Base-by-base conservation (phyloP, 2,329 filamentous ascomycete species). In the Zymoseptoria tritici region DNA sequence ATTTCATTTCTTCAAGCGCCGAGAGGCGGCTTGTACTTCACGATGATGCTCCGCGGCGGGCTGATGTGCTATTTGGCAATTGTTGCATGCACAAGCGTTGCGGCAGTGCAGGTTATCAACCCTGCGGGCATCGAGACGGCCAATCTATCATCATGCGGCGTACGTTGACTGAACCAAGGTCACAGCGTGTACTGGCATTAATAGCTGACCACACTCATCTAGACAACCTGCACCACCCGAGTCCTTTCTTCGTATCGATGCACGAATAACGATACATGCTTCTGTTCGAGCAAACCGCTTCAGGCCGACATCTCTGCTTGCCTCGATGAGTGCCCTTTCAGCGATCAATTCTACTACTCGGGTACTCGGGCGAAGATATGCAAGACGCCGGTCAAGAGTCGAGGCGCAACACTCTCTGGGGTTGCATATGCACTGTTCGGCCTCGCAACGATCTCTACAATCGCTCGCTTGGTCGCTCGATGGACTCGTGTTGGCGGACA, bases 131-230 rank as follows among this genome's bases (percentile, higher is more conserved):
- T 36, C 22, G 36, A 46, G 13, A 49, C 57, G 55, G 60, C 55
- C 49, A 50, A 54, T 11, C 31, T 63, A 54, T 60, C 61, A 31
- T 9, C 57, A 21, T 63, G 61, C 46, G 61, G 58, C 54, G 61
- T 63, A 61, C 19, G 61, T 58, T n/a, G 36, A 7, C 16, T 13
- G 11, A n/a, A 13, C 36, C 4, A 2, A 7, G 5, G 36, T 16
- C 29, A 9, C 9, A 16, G 16, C 8, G 8, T 26, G 5, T 2
- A 54, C 36, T 24, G 16, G 26, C 26, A 29, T 4, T 2, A 22
- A 51, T n/a, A 52, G 21, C n/a, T 22, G 9, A n/a, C 20, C 16
- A 56, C 19, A 21, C 2, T 58, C n/a, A 49, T 42, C 7, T 19
- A 61, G 57, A 59, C 7, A 46, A 50, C 31, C 57, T 63, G 61